Conservation (phyloP, 23 red algal species). For the Gracilariopsis chorda region DNA sequence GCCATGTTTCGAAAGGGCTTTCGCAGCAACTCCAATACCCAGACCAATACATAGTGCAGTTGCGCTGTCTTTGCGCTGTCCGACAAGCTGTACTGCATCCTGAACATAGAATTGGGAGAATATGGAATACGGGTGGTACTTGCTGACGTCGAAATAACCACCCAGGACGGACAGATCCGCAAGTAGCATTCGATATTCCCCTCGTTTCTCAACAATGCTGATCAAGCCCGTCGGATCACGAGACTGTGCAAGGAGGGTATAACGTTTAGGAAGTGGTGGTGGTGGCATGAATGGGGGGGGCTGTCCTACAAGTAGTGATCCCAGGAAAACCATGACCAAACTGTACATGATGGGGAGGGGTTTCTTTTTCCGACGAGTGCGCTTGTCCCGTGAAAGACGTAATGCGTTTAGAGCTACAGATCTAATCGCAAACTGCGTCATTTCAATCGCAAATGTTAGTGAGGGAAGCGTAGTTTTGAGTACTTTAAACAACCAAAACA, state of each 20-base stretch:
- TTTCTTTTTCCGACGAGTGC: neutral
- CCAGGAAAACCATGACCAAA: neutral
- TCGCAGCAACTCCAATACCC: slow-evolving; percentile 52
- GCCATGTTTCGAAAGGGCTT: slow-evolving; percentile 13
- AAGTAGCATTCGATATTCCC: slow-evolving; percentile 2
- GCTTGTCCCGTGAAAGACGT: neutral
- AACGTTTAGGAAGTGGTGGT: neutral
- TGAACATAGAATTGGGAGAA: slow-evolving; percentile 71
- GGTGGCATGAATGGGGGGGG: neutral
- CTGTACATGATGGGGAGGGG: neutral
- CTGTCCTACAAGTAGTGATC: neutral
- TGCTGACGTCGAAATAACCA: slow-evolving; percentile 1
- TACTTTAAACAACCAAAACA: neutral
- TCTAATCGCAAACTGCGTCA: neutral
- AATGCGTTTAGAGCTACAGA: neutral
- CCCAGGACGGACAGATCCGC: slow-evolving; percentile 58
- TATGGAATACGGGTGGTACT: slow-evolving; percentile 18
- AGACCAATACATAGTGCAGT: slow-evolving; percentile 50
- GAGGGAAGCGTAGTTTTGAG: neutral
- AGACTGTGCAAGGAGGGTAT: slow-evolving; percentile 19
- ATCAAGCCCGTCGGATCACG: slow-evolving; percentile 52
- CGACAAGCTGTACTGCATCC: slow-evolving; percentile 41
- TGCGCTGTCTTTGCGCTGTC: neutral
- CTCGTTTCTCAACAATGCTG: slow-evolving; percentile 23
- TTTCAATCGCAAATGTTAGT: neutral